Evolutionary conservation across 108 stramenopile genomes (phyloP), one percentile per base, ranked within the genome.

Genomic region (Conticribra weissflogii): DNA sequence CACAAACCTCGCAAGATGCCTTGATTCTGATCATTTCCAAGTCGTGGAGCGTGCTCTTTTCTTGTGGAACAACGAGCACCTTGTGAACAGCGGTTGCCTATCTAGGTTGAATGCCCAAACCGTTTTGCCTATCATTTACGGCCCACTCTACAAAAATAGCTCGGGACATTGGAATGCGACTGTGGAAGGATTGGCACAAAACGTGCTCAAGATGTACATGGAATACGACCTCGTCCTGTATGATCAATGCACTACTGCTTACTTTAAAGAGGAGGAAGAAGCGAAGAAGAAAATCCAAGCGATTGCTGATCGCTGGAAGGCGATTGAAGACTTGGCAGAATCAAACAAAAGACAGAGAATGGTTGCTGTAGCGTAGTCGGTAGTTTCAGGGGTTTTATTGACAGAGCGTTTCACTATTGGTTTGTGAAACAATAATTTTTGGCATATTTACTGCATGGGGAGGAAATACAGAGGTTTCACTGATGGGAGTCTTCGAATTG

Each of bases 161-260:
- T 83, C 86, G 24, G 93, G 95, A n/a, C 99, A 99, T 66, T 99
- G 99, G 99, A 98, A 98, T 85, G 91, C 94, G 23, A 98, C 98
- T 24, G 99, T 99, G 2, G 97, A 98, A 66, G 95, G 96, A 17
- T 81, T 99, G 56, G 98, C 99, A 32, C 96, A 98, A 59, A 97
- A 96, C 64, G 97, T 97, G 3, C 67, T 96, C 36, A 96, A 97
- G 63, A 90, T 96, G 88, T 98, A 96, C 82, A 95, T 95, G 94
- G 94, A 95, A 74, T 92, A 95, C 74, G 94, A 95, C 73, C 69
- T 95, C 44, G 86, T 83, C 2, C 52, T 95, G 34, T 95, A 95
- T 56, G 94, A 95, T 82, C 88, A 86, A 60, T 95, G 94, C 81
- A 88, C 91, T 25, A 85, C 89, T 27, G 87, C 79, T 0, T 92